phyloP scores from a whole-genome alignment of 2,329 filamentous ascomycete genomes.

The Penicillium sp. region DNA sequence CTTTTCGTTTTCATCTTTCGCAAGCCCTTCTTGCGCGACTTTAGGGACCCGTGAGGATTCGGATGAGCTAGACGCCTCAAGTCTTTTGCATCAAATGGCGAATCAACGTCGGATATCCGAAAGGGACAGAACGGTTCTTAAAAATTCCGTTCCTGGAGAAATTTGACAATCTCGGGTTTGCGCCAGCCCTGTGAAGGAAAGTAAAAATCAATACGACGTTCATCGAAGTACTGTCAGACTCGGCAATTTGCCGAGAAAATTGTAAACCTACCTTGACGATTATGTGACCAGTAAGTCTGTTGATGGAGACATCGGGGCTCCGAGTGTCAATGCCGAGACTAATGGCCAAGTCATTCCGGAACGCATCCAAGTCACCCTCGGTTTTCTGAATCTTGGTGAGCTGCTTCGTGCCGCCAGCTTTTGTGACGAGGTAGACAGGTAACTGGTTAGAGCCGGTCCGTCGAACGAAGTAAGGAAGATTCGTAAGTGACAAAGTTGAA shows the following conservation, averaged over 20 bases:
- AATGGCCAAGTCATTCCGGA: constrained; percentile 59
- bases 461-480: constrained; percentile 62
- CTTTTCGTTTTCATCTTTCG: constrained; percentile 14
- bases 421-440: constrained; percentile 68
- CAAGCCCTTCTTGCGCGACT: constrained; percentile 4
- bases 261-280: constrained; percentile 57
- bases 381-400: constrained; percentile 73
- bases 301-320: constrained; percentile 44
- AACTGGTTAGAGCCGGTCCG: constrained; percentile 66
- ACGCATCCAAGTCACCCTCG: constrained; percentile 60
- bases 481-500: constrained; percentile 33
- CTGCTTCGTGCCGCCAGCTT: constrained; percentile 69
- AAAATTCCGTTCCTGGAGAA: constrained; percentile 44
- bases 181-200: constrained; percentile 41
- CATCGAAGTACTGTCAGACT: neutral
- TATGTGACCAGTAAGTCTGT: constrained; percentile 64
- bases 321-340: constrained; percentile 51
- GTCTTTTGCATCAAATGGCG: constrained; percentile 9
- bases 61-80: neutral
- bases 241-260: neutral
- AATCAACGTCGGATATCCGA: neutral
- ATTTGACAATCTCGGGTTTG: constrained; percentile 45
- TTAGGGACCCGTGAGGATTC: constrained; percentile 1
- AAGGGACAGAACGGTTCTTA: constrained; percentile 18
- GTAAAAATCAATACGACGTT: constrained; percentile 9